Evolutionary conservation across 2,329 filamentous ascomycete genomes (phyloP).

Genomic region (Cercospora berteroae): DNA sequence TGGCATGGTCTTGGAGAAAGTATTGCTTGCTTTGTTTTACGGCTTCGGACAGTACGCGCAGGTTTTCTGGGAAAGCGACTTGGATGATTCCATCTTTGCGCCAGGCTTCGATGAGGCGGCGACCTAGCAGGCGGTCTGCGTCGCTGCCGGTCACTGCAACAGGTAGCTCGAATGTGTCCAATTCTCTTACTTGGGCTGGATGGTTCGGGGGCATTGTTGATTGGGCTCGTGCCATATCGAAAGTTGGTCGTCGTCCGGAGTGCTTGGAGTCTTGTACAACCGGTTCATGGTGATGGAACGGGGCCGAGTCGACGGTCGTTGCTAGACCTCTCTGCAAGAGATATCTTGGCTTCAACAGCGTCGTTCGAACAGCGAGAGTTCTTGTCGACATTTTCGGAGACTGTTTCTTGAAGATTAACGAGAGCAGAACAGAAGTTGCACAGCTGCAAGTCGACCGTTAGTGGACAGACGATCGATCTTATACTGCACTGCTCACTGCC

Average conservation of each 20-base stretch:
- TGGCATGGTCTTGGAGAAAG: conserved; percentile 8
- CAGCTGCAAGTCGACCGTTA: not conserved
- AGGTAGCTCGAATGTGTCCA: conserved; percentile 15
- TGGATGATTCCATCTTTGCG: conserved; percentile 14
- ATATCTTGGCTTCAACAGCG: not conserved
- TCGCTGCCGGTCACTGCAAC: conserved; percentile 13
- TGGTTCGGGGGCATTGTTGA: conserved; percentile 13
- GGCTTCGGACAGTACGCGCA: conserved; percentile 14
- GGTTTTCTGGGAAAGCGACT: conserved; percentile 11
- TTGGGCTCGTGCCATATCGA: not conserved
- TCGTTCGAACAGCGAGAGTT: not conserved
- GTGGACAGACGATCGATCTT: not conserved
- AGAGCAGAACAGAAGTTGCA: not conserved
- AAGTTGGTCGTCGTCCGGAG: not conserved
- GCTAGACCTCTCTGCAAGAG: not conserved
- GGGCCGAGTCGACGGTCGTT: not conserved
- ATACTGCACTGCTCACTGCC: not conserved
- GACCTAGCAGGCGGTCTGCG: conserved; percentile 1
- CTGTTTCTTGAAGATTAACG: not conserved
- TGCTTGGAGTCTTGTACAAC: not conserved
- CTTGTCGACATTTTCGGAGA: not conserved
- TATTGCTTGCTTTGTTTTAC: conserved; percentile 17
- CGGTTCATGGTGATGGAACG: not conserved
- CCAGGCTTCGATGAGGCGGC: conserved; percentile 12
- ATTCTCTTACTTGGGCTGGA: conserved; percentile 6